These are phyloP conservation scores for Fusarium temperatum DNA, from an alignment of 2,329 filamentous ascomycete species.

Conservation along the genomic window DNA sequence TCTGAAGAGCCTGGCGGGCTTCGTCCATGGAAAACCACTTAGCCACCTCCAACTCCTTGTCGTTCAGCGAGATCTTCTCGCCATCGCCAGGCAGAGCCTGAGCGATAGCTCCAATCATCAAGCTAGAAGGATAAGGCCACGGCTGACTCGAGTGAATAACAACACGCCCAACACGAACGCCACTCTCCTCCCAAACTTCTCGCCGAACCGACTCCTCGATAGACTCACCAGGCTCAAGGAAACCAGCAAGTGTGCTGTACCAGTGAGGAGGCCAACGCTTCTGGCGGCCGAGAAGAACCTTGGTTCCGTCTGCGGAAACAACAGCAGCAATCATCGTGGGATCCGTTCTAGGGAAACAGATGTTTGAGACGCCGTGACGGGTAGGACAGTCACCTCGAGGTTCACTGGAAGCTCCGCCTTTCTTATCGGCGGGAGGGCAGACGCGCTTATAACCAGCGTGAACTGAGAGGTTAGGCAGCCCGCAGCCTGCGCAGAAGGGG, in stretches of 20 bases:
- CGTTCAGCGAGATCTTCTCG: conserved; percentile 85
- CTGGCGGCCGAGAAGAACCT: conserved; percentile 84
- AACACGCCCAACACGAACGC: conserved; percentile 78
- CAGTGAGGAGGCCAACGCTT: conserved; percentile 84
- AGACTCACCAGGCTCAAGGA: conserved; percentile 85
- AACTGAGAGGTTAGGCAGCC: conserved; percentile 79
- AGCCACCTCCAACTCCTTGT: conserved; percentile 90
- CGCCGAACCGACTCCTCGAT: conserved; percentile 85
- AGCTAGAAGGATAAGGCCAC: conserved; percentile 85
- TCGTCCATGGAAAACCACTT: conserved; percentile 89
- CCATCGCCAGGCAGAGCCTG: conserved; percentile 78
- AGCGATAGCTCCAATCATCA: conserved; percentile 89
- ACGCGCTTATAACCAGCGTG: conserved; percentile 83
- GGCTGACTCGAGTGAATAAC: conserved; percentile 86
- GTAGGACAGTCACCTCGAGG: conserved; percentile 79
- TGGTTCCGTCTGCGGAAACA: conserved; percentile 79
- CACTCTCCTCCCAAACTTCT: conserved; percentile 88
- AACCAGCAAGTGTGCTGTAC: conserved; percentile 90
- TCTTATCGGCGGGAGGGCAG: conserved; percentile 76
- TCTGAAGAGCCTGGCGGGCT: conserved; percentile 75
- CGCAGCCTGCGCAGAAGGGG: conserved; percentile 90
- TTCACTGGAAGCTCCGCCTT: conserved; percentile 54
- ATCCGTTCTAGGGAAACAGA: conserved; percentile 91
- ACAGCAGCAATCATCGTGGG: conserved; percentile 96
- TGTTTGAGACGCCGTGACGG: conserved; percentile 85